These are phyloP conservation scores for Symmetrospora coprosmae DNA, from an alignment of 768 basidiomycete genomes.

Conservation along the genomic window DNA sequence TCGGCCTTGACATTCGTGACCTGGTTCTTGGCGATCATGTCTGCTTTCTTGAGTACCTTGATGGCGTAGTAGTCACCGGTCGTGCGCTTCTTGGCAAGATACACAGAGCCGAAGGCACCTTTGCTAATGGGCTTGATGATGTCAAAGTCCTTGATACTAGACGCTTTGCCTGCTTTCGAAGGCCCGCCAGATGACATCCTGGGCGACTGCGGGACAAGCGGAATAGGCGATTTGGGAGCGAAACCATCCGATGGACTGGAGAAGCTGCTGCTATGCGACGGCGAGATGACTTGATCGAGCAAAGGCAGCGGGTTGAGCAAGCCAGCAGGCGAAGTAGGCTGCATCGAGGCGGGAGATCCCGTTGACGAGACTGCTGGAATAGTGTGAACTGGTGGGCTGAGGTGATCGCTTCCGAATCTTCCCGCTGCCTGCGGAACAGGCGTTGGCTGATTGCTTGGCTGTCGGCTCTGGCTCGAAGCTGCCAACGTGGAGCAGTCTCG, in stretches of 20 bases:
- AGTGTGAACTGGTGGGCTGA: background rate
- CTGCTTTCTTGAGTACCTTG: slow-evolving; percentile 99
- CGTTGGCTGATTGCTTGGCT: background rate
- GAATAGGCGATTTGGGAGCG: background rate
- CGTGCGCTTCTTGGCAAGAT: slow-evolving; percentile 91
- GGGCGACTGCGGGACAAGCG: slow-evolving; percentile 59
- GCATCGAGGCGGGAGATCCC: slow-evolving; percentile 23
- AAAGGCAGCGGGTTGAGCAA: slow-evolving; percentile 17
- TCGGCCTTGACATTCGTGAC: slow-evolving; percentile 99
- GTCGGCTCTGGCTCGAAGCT: background rate
- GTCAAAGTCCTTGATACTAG: slow-evolving; percentile 97
- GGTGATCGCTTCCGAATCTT: background rate
- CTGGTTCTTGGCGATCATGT: slow-evolving; percentile 99
- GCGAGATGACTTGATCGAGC: background rate
- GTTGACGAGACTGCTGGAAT: slow-evolving; percentile 26
- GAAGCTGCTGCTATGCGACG: background rate
- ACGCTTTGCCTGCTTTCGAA: slow-evolving; percentile 59
- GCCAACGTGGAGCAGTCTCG: background rate
- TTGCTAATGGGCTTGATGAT: slow-evolving; percentile 99
- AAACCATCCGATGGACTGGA: background rate
- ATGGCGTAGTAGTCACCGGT: slow-evolving; percentile 99
- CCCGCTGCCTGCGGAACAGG: background rate
- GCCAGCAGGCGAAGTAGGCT: slow-evolving; percentile 20
- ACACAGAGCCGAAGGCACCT: slow-evolving; percentile 96
- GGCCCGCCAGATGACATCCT: slow-evolving; percentile 66